Base-by-base conservation (phyloP, 257 asterid species). In the Voacanga thouarsii region DNA sequence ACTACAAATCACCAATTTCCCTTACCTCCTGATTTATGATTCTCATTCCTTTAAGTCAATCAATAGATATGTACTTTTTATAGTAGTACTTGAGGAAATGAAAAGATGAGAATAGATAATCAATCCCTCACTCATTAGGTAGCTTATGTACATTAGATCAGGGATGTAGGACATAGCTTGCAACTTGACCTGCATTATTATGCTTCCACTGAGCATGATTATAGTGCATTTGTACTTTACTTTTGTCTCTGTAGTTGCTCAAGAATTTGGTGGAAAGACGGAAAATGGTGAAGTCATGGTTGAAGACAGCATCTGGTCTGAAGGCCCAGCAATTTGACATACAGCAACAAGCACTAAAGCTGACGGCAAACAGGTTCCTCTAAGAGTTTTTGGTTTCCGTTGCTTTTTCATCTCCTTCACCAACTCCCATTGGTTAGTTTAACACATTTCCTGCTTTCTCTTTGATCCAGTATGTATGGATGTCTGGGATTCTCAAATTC, bases 401-500 rank as follows among this genome's bases (percentile, higher is more conserved):
- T 77, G 28, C n/a, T 73, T 64, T 51, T 39, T 63, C 23, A 9
- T 24, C 12, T n/a, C 44, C 33, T 69, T 49, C 18, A 26, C 72
- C 68, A 65, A 68, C 45, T 74, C 33, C 26, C 74, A 74, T 55
- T 64, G 57, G 79, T 44, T 82, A 28, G 39, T 45, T 30, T 41
- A 53, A 71, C 24, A 59, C 47, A 10, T 75, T 28, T 43, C 75
- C 64, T 79, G 39, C 74, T 83, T 79, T 83, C 78, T 63, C 67
- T 30, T 23, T 76, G 49, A 69, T 73, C 86, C 90, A 93, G 99
- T 84, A 93, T 96, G 94, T 96, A 96, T 77, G 99, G 99, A 66
- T 96, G 99, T 87, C 88, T 96, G 82, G 99, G 99, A 72, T 96
- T 90, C 89, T 85, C 96, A 81, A 93, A 89, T 86, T 96, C 99